Percentiles rank a stretch among this genome's conserved stretches.
Evolutionary conservation across 2,329 filamentous ascomycete species (phyloP).

Genomic region (Seiridium cupressi): DNA sequence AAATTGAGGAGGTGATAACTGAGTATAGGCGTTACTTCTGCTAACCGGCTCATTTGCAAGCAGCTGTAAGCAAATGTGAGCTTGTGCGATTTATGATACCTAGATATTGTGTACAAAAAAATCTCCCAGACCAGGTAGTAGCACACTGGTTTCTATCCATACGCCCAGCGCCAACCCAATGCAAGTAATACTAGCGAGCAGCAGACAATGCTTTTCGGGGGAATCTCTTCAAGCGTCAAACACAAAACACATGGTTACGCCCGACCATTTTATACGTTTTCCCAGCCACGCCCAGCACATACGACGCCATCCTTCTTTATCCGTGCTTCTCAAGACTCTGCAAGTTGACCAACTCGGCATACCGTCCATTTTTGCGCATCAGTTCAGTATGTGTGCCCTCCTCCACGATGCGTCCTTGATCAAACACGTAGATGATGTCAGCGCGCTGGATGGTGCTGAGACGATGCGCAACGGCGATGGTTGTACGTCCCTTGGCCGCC

Average conservation of each 20-base stretch:
- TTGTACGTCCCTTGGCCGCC: slow-evolving; percentile 81
- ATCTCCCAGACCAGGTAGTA: neutral
- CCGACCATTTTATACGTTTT: neutral
- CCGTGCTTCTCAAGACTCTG: slow-evolving; percentile 69
- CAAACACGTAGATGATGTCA: slow-evolving; percentile 95
- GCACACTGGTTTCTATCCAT: neutral
- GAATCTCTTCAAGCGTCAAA: neutral
- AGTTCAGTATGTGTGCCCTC: slow-evolving; percentile 75
- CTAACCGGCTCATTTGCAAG: no score
- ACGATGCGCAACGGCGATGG: slow-evolving; percentile 90
- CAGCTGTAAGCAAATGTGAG: no score
- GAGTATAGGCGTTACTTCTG: no score
- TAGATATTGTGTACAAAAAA: neutral
- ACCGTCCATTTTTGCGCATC: slow-evolving; percentile 68
- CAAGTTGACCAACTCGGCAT: slow-evolving; percentile 76
- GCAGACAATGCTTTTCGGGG: neutral
- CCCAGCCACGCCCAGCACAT: neutral
- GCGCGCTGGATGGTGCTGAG: slow-evolving; percentile 92
- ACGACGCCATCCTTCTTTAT: slow-evolving; percentile 5
- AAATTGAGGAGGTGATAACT: no score
- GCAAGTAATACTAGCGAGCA: neutral
- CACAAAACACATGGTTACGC: no score
- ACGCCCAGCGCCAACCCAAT: neutral
- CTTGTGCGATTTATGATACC: no score
- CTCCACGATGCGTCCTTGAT: slow-evolving; percentile 83